phyloP scores from a whole-genome alignment of 176 grass and related monocot genomes.

The Tillandsia fasciculata region DNA sequence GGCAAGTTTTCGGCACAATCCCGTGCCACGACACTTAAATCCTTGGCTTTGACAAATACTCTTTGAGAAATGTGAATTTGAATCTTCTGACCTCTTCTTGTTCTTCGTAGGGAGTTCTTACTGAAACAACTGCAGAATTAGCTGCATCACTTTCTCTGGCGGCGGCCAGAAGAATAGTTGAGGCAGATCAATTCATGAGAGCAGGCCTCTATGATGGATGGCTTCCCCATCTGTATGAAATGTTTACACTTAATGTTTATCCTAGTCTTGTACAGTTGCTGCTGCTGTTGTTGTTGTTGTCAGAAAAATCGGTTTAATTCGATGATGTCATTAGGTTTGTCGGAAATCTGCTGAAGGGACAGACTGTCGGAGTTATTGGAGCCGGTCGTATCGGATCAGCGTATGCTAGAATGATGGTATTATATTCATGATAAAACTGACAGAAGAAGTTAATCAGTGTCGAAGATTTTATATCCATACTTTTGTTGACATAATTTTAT shows the following conservation, averaged over 20 bases:
- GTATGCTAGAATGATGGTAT: conserved; percentile 91
- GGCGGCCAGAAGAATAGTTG: conserved; percentile 65
- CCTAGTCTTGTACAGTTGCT: not conserved
- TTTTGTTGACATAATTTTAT: conserved; percentile 8
- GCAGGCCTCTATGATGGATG: conserved; percentile 86
- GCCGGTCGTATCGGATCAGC: conserved; percentile 87
- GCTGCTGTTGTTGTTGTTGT: not conserved
- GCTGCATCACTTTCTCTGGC: conserved; percentile 59
- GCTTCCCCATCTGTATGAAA: conserved; percentile 71
- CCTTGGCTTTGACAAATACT: too few relatives aligned
- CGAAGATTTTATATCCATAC: not conserved
- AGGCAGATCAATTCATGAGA: conserved; percentile 82
- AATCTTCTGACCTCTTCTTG: not conserved
- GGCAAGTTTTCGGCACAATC: too few relatives aligned
- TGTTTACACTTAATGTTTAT: conserved; percentile 6
- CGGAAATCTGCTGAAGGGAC: conserved; percentile 85
- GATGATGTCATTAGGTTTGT: conserved; percentile 41
- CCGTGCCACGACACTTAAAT: too few relatives aligned
- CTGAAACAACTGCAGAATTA: conserved; percentile 88
- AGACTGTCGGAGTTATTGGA: conserved; percentile 90
- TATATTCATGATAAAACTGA: not conserved
- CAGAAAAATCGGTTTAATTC: not conserved
- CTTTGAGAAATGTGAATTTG: too few relatives aligned
- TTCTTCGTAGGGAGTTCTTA: conserved; percentile 62
- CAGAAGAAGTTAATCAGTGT: not conserved